A percentile compares a stretch with the other conserved stretches of the same genome.
These are phyloP conservation scores for Gastrolobium bilobum DNA, from an alignment of 306 rosid species.

Conservation along the genomic window DNA sequence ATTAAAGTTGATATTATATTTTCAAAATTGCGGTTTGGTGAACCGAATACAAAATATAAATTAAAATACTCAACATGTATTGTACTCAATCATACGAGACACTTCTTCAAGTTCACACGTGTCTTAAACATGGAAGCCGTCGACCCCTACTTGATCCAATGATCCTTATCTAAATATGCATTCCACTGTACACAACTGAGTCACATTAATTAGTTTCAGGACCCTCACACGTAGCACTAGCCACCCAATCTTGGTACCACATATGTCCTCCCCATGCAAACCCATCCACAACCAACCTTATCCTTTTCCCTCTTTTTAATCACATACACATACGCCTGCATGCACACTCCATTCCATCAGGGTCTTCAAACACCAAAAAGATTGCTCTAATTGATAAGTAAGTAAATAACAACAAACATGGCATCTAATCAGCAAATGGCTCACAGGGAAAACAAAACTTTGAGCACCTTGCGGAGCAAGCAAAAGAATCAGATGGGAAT, in stretches of 20 bases:
- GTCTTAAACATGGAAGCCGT: background rate
- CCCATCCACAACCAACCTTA: constrained; percentile 37
- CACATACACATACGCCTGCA: background rate
- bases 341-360: background rate
- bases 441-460: constrained; percentile 56
- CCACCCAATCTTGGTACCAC: constrained; percentile 31
- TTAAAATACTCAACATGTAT: too few relatives aligned
- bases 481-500: constrained; percentile 18
- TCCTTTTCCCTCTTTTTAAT: constrained; percentile 8
- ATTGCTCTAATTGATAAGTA: too few relatives aligned
- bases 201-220: constrained; percentile 19
- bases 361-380: background rate
- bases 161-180: constrained; percentile 20
- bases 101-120: constrained; percentile 23
- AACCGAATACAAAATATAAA: too few relatives aligned
- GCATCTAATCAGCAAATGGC: constrained; percentile 55
- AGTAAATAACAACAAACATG: constrained; percentile 41
- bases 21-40: too few relatives aligned
- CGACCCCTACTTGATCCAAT: too few relatives aligned
- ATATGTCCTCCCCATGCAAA: constrained; percentile 56
- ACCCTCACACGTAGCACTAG: constrained; percentile 53
- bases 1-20: too few relatives aligned
- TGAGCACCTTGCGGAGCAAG: constrained; percentile 54
- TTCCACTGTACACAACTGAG: constrained; percentile 34
- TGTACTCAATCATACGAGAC: background rate